Conservation (phyloP, 768 basidiomycete species). For the Lactarius psammicola region DNA sequence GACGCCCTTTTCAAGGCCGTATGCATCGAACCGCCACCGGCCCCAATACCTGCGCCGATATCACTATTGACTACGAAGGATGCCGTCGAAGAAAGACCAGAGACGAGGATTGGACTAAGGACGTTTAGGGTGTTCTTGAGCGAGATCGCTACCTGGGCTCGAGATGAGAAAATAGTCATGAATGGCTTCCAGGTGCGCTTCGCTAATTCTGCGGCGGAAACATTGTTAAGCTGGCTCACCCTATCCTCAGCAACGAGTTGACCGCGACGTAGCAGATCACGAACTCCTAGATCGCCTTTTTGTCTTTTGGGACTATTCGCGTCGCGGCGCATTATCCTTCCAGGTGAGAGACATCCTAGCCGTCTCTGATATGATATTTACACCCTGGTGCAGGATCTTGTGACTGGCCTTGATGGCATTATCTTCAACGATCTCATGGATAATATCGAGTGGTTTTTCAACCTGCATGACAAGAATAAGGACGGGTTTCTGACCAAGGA, state of each 20-base stretch:
- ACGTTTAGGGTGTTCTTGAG: slow-evolving; percentile 91
- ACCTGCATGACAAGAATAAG: slow-evolving; percentile 91
- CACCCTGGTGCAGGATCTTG: slow-evolving; percentile 64
- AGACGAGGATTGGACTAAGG: slow-evolving; percentile 80
- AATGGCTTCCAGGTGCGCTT: slow-evolving; percentile 81
- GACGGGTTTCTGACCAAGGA: slow-evolving; percentile 96
- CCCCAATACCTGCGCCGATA: slow-evolving; percentile 46
- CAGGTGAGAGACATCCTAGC: slow-evolving; percentile 53
- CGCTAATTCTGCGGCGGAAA: background rate
- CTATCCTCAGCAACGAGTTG: slow-evolving; percentile 68
- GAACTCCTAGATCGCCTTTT: slow-evolving; percentile 93
- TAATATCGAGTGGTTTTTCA: slow-evolving; percentile 99
- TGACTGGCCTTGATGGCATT: slow-evolving; percentile 84
- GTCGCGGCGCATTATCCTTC: slow-evolving; percentile 81
- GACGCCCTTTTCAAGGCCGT: slow-evolving; percentile 87
- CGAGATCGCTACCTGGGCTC: slow-evolving; percentile 92
- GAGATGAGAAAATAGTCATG: slow-evolving; percentile 87
- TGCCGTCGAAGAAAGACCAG: slow-evolving; percentile 66
- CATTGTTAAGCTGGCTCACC: slow-evolving; percentile 12
- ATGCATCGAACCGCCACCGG: slow-evolving; percentile 66
- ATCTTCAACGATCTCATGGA: slow-evolving; percentile 98
- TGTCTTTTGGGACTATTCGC: slow-evolving; percentile 88
- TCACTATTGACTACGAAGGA: slow-evolving; percentile 57
- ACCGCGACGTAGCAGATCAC: slow-evolving; percentile 91
- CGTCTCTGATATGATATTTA: background rate